phyloP scores from a whole-genome alignment of 306 rosid genomes.

The Cicer pinnatifidum region DNA sequence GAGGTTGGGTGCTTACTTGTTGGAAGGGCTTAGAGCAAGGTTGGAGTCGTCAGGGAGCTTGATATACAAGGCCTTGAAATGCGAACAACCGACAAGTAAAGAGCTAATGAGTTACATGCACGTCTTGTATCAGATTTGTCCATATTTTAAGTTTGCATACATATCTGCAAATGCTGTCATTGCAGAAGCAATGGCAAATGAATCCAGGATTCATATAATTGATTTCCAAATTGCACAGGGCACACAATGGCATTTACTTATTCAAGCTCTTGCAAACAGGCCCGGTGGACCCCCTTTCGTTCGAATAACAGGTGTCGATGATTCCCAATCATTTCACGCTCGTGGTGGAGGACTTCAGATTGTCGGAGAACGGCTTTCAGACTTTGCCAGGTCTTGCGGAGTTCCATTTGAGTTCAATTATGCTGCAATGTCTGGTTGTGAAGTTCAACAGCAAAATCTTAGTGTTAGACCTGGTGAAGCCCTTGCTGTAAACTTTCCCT shows the following conservation, averaged over 20 bases:
- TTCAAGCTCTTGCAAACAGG: conserved; percentile 61
- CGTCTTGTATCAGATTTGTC: conserved; percentile 66
- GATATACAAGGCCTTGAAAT: conserved; percentile 77
- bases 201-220: conserved; percentile 75
- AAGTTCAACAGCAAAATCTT: conserved; percentile 55
- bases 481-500: conserved; percentile 77
- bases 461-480: conserved; percentile 65
- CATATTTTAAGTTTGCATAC: conserved; percentile 82
- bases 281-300: conserved; percentile 71
- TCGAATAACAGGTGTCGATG: conserved; percentile 81
- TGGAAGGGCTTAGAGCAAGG: conserved; percentile 91
- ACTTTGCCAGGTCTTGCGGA: conserved; percentile 51
- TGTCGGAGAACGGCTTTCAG: conserved; percentile 60
- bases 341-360: conserved; percentile 89
- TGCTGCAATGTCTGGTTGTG: conserved; percentile 73
- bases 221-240: conserved; percentile 97
- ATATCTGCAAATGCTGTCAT: conserved; percentile 69
- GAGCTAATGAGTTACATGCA: conserved; percentile 87
- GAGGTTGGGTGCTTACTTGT: conserved; percentile 85
- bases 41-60: conserved; percentile 75
- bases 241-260: conserved; percentile 68
- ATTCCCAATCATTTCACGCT: conserved; percentile 77
- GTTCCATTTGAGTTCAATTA: conserved; percentile 75
- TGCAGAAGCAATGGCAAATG: conserved; percentile 66
- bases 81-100: conserved; percentile 78